phyloP scores from a whole-genome alignment of 2,329 filamentous ascomycete genomes.

The Botryotinia calthae region DNA sequence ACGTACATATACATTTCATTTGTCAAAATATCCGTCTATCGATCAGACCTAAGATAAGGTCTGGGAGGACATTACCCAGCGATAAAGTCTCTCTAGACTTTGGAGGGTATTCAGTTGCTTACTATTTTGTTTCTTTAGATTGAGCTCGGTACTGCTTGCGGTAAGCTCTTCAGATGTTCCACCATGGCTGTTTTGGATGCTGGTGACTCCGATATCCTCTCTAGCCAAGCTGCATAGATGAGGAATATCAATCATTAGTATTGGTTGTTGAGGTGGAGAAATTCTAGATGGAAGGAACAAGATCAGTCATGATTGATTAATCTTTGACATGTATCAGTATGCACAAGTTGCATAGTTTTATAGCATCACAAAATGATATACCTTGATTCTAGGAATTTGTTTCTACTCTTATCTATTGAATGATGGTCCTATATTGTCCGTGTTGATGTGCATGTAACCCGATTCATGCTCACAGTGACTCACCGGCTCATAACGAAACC shows the following conservation, averaged over 20 bases:
- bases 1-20: constrained; percentile 52
- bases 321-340: constrained; percentile 15
- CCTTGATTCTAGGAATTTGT: constrained; percentile 21
- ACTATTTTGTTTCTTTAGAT: constrained; percentile 71
- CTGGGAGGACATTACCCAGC: constrained; percentile 64
- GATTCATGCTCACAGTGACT: not conserved
- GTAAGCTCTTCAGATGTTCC: constrained; percentile 97
- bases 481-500: not conserved
- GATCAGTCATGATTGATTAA: constrained; percentile 14
- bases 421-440: not conserved
- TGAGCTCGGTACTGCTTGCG: constrained; percentile 95
- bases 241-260: constrained; percentile 7
- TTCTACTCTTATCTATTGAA: constrained; percentile 1
- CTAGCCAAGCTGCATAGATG: constrained; percentile 64
- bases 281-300: constrained; percentile 13
- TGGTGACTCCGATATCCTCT: constrained; percentile 97
- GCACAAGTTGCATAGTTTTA: constrained; percentile 23
- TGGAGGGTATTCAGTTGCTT: constrained; percentile 67
- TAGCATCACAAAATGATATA: constrained; percentile 33
- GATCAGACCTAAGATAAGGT: constrained; percentile 29
- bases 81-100: constrained; percentile 87
- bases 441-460: not conserved
- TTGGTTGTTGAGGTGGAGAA: constrained; percentile 14
- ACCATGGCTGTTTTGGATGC: constrained; percentile 97
- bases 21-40: constrained; percentile 22